These are phyloP conservation scores for Tuber calosporum DNA, from an alignment of 495 filamentous ascomycete species.

Conservation along the genomic window DNA sequence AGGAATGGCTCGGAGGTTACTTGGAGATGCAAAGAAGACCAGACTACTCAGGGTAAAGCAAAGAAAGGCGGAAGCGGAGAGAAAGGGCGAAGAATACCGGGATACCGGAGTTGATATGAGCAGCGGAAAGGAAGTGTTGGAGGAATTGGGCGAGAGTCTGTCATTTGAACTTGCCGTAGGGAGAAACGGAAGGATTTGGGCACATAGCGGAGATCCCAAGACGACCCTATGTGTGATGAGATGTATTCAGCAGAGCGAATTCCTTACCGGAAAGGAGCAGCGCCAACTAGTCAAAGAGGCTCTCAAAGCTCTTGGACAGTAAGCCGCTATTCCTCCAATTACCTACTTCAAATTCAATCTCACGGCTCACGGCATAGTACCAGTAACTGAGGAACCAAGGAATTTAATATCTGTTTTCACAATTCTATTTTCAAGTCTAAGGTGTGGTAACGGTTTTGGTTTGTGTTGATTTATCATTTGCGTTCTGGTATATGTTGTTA, in stretches of 20 bases:
- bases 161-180: conserved; percentile 91
- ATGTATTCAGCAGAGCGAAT: conserved; percentile 65
- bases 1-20: conserved; percentile 69
- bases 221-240: conserved; percentile 71
- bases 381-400: neutral
- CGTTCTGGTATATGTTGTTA: neutral
- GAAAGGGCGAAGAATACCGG: conserved; percentile 58
- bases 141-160: conserved; percentile 70
- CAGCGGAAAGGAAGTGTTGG: conserved; percentile 64
- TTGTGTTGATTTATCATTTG: neutral
- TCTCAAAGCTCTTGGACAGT: conserved; percentile 43
- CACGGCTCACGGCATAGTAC: neutral
- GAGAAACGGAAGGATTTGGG: conserved; percentile 89
- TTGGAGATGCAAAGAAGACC: conserved; percentile 44
- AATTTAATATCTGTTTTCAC: neutral
- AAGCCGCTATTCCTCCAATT: neutral
- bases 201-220: conserved; percentile 61
- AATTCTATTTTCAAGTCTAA: neutral
- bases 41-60: conserved; percentile 46
- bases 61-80: conserved; percentile 54
- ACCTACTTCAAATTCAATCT: neutral
- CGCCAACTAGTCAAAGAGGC: conserved; percentile 68
- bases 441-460: neutral
- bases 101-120: conserved; percentile 57
- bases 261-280: conserved; percentile 64